These are phyloP conservation scores for Suillus luteus DNA, from an alignment of 768 basidiomycete species.

Conservation along the genomic window DNA sequence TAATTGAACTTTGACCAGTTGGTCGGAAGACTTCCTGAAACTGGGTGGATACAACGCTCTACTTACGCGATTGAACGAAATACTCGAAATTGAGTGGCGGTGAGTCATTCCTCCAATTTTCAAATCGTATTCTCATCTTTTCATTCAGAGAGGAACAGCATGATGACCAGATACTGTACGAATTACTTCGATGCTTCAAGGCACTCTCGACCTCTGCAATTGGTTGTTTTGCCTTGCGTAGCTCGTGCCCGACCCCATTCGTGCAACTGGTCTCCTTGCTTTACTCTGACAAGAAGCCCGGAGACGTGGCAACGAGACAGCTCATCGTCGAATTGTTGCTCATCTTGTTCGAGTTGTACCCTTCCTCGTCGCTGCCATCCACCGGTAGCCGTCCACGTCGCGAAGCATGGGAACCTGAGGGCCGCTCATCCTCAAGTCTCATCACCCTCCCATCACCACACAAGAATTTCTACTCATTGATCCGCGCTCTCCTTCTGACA, in stretches of 20 bases:
- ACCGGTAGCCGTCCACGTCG: constrained; percentile 40
- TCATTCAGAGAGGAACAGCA: constrained; percentile 90
- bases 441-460: constrained; percentile 75
- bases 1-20: constrained; percentile 46
- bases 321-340: constrained; percentile 87
- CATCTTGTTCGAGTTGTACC: constrained; percentile 89
- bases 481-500: constrained; percentile 75
- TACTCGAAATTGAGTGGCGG: constrained; percentile 98
- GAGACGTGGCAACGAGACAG: constrained; percentile 87
- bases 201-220: constrained; percentile 87
- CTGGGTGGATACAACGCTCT: constrained; percentile 86
- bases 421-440: constrained; percentile 46
- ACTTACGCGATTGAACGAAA: constrained; percentile 82
- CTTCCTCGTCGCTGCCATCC: constrained; percentile 64
- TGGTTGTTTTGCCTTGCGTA: constrained; percentile 89
- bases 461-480: constrained; percentile 68
- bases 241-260: constrained; percentile 86
- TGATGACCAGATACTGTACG: constrained; percentile 92
- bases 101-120: constrained; percentile 37
- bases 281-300: constrained; percentile 98
- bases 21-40: constrained; percentile 86
- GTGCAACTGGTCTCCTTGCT: constrained; percentile 79
- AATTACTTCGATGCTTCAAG: constrained; percentile 91
- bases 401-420: constrained; percentile 61
- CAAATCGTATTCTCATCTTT: constrained; percentile 15